A percentile compares a stretch with the other conserved stretches of the same genome.
Evolutionary conservation across 768 basidiomycete genomes (phyloP).

Genomic region (Boletus pseudo-olivaceus): DNA sequence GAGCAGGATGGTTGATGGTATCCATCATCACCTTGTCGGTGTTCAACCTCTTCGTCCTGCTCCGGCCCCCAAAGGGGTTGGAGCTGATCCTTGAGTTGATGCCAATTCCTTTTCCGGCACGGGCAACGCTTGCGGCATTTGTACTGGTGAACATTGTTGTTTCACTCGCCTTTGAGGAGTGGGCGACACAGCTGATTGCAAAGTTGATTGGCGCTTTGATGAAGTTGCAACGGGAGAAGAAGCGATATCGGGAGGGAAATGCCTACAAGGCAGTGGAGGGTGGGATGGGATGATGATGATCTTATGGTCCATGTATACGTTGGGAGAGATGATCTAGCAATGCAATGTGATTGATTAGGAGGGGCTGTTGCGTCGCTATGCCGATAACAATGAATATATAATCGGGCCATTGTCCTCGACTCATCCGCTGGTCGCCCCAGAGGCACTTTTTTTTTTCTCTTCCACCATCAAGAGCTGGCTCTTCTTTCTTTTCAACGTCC

Average conservation of each 20-base stretch:
- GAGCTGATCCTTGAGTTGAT: constrained; percentile 71
- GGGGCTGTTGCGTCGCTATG: constrained; percentile 18
- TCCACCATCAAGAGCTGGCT: constrained; percentile 36
- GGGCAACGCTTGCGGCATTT: constrained; percentile 63
- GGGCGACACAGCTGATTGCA: constrained; percentile 60
- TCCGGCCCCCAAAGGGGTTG: constrained; percentile 62
- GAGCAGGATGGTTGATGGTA: constrained; percentile 74
- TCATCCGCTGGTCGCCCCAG: constrained; percentile 25
- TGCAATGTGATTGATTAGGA: not conserved
- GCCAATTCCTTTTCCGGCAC: constrained; percentile 64
- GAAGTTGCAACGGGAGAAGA: constrained; percentile 39
- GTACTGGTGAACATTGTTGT: constrained; percentile 66
- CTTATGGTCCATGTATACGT: not conserved
- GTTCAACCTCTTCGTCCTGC: constrained; percentile 75
- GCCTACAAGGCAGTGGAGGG: constrained; percentile 84
- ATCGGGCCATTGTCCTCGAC: not conserved
- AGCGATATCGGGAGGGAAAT: constrained; percentile 61
- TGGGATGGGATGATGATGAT: constrained; percentile 48
- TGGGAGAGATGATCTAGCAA: not conserved
- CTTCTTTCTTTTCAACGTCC: constrained; percentile 29
- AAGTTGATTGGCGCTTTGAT: constrained; percentile 47
- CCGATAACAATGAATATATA: constrained; percentile 3
- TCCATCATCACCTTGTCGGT: constrained; percentile 64
- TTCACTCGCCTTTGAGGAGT: constrained; percentile 76
- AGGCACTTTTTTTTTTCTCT: constrained; percentile 27